These are phyloP conservation scores for Nicotiana knightiana DNA, from an alignment of 257 asterid genomes.

Conservation along the genomic window DNA sequence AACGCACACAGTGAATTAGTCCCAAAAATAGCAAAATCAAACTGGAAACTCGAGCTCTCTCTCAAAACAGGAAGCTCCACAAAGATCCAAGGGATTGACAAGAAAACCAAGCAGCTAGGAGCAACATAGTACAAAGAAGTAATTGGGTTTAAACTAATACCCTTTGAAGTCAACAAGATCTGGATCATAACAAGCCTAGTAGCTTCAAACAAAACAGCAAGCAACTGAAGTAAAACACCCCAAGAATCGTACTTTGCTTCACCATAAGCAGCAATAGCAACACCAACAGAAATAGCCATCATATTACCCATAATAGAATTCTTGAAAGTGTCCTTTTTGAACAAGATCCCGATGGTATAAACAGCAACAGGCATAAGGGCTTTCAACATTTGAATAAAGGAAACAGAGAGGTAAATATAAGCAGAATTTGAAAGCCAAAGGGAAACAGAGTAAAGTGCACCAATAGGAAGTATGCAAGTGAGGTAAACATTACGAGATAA, in stretches of 20 bases:
- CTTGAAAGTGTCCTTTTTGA: conserved; percentile 6
- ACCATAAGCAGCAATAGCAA: conserved; percentile 14
- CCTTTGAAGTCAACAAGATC: conserved; percentile 15
- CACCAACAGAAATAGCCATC: conserved; percentile 11
- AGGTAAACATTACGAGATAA: conserved; percentile 14
- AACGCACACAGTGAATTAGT: conserved; percentile 25
- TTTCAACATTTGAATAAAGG: conserved; percentile 15
- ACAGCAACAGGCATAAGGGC: conserved; percentile 20
- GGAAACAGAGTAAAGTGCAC: conserved; percentile 8
- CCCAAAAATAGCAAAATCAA: conserved; percentile 18
- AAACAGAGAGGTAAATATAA: conserved; percentile 10
- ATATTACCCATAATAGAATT: conserved; percentile 6
- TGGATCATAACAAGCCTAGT: conserved; percentile 14
- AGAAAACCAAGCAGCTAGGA: conserved; percentile 9
- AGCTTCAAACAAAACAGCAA: conserved; percentile 10
- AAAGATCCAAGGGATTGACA: conserved; percentile 12
- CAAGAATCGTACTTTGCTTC: conserved; percentile 16
- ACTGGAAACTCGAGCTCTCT: conserved; percentile 8
- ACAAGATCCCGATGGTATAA: conserved; percentile 12
- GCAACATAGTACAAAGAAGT: conserved; percentile 15
- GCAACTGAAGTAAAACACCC: conserved; percentile 11
- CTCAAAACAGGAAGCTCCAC: conserved; percentile 20
- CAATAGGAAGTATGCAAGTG: conserved; percentile 16
- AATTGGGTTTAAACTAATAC: conserved; percentile 6
- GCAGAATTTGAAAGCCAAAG: conserved; percentile 17